A percentile compares a stretch with the other conserved stretches of the same genome.
These are phyloP conservation scores for Saccharum spontaneum DNA, from an alignment of 176 grass and related monocot species.

Conservation along the genomic window DNA sequence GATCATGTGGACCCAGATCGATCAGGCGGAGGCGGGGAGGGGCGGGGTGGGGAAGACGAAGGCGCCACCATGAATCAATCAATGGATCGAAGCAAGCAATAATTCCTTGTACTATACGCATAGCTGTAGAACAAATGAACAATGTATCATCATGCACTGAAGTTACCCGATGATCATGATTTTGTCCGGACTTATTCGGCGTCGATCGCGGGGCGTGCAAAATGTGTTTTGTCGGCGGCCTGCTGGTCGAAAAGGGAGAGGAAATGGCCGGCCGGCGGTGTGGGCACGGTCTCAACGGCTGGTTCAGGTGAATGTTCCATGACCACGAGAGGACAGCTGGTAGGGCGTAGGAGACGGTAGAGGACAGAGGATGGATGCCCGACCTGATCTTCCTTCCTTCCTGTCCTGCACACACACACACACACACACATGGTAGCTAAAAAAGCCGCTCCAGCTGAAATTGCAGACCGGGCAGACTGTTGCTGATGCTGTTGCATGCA, in stretches of 20 bases:
- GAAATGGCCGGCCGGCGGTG: neutral
- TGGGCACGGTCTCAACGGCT: neutral
- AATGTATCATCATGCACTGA: neutral
- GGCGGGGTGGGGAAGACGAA: neutral
- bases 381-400: neutral
- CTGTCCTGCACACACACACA: neutral
- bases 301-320: neutral
- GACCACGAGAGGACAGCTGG: neutral
- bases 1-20: no score
- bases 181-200: neutral
- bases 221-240: neutral
- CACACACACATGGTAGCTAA: no score
- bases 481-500: neutral
- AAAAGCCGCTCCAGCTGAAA: neutral
- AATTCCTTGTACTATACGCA: neutral
- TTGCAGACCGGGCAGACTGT: neutral
- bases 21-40: no score
- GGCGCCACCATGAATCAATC: neutral
- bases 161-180: neutral
- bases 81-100: neutral
- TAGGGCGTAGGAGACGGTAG: no score
- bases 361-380: no score
- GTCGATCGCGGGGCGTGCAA: neutral
- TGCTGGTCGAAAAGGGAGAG: no score
- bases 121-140: neutral